phyloP scores from a whole-genome alignment of 768 basidiomycete genomes.

The Favolaschia claudopus region DNA sequence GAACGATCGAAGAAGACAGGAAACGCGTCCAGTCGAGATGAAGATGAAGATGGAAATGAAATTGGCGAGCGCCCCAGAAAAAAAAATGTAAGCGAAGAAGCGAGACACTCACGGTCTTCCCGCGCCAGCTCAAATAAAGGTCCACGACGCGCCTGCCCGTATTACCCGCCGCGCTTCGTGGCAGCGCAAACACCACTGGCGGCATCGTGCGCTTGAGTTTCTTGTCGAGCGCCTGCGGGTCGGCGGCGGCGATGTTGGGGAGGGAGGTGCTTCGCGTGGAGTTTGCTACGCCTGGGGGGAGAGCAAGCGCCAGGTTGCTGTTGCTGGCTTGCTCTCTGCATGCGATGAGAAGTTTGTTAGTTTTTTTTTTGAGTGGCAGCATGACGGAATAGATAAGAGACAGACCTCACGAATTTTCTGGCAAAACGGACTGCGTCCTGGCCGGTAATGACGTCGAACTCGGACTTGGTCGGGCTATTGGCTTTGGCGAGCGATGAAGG shows the following conservation, averaged over 20 bases:
- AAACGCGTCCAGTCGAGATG: too few relatives aligned
- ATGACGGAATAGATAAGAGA: constrained; percentile 13
- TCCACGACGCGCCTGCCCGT: constrained; percentile 52
- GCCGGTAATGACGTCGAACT: constrained; percentile 51
- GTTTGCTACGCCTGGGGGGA: too few relatives aligned
- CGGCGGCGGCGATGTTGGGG: background rate
- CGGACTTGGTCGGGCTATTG: background rate
- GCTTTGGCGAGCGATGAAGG: background rate
- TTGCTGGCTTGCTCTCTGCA: constrained; percentile 2
- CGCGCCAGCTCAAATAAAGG: constrained; percentile 60
- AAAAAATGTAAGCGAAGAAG: background rate
- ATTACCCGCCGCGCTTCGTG: constrained; percentile 39
- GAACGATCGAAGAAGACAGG: too few relatives aligned
- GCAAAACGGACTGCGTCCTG: constrained; percentile 50
- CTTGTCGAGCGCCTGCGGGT: background rate
- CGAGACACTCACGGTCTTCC: constrained; percentile 43
- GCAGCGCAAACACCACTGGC: constrained; percentile 55
- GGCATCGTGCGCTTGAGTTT: constrained; percentile 25
- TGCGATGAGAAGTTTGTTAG: background rate
- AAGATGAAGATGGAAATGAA: background rate
- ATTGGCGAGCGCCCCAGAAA: background rate
- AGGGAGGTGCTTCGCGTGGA: constrained; percentile 14
- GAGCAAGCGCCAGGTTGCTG: too few relatives aligned
- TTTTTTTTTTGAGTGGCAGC: too few relatives aligned
- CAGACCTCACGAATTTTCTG: constrained; percentile 50